Evolutionary conservation across 108 stramenopile species (phyloP), one percentile per base, ranked within the genome.

Genomic region (Schizochytrium sp.): DNA sequence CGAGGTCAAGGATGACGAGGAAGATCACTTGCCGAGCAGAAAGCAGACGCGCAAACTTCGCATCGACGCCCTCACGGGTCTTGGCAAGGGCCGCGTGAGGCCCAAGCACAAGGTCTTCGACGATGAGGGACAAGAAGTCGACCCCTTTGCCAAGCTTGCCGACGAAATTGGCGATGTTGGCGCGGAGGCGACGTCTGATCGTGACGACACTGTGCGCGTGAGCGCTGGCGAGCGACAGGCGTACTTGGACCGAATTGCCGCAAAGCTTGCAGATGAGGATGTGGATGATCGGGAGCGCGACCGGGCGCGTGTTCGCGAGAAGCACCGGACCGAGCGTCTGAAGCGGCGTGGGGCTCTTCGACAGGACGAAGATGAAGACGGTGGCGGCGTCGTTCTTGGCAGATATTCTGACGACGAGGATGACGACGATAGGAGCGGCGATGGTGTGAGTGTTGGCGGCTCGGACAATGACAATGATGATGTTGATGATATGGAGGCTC

Each of bases 11-110:
- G 59, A 92, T 19, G 72, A 87, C 21, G 83, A 93, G 44, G 28
- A 94, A 41, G 57, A 91, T 72, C 89, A 95, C 88, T 91, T 92
- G 34, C 89, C 90, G 72, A 94, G 92, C 89, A 91, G 89, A 91
- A 69, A 98, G 43, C 90, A 96, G 88, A 97, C 93, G 89, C 96
- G 96, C 87, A 93, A 95, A 10, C 92, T 96, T 48, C 96, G 96
- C 58, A 94, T 94, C 28, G 63, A 69, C 63, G 89, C 95, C 44
- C 95, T 91, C 51, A 87, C 92, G 12, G 94, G 92, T 21, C 29
- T 72, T 23, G 95, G 93, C 88, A 93, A 96, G 87, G 76, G 76
- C 51, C 76, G 76, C 76, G 51, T 83, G 43, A 83, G 28, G 76
- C 76, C 76, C 6, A 21, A 28, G 51, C 95, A 91, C 87, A 94